Conservation (phyloP, 2,329 filamentous ascomycete genomes). For the Botryotinia calthae region DNA sequence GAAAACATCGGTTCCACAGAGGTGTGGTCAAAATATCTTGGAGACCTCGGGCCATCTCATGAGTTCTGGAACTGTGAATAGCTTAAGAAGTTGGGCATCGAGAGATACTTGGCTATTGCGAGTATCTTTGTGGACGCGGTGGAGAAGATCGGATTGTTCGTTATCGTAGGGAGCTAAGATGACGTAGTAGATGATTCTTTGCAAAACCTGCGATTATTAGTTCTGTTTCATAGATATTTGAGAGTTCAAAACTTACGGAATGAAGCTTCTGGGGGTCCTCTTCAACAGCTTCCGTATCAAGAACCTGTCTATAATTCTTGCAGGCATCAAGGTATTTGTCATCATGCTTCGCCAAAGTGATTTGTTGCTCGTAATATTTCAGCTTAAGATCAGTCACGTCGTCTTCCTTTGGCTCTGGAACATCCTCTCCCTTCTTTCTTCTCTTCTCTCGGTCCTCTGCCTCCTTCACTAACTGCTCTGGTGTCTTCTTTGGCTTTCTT, state of each 20-base stretch:
- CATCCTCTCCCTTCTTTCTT: conserved; percentile 74
- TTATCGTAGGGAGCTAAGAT: conserved; percentile 97
- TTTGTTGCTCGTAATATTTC: conserved; percentile 95
- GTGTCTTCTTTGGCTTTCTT: conserved; percentile 85
- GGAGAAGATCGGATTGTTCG: conserved; percentile 94
- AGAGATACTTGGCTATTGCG: conserved; percentile 74
- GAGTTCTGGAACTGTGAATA: conserved; percentile 92
- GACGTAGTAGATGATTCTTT: conserved; percentile 96
- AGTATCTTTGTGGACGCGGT: conserved; percentile 83
- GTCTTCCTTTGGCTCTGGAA: conserved; percentile 73
- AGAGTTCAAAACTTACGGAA: conserved; percentile 57
- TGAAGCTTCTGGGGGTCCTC: conserved; percentile 82
- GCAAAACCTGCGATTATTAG: conserved; percentile 64
- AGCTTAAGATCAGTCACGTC: conserved; percentile 97
- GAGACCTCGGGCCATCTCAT: conserved; percentile 98
- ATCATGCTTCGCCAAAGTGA: conserved; percentile 91
- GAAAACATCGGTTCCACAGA: conserved; percentile 89
- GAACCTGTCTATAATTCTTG: conserved; percentile 95
- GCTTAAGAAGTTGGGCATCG: conserved; percentile 83
- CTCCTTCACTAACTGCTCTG: conserved; percentile 87
- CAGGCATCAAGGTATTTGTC: conserved; percentile 96
- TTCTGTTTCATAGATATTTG: background rate
- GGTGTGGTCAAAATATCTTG: conserved; percentile 81
- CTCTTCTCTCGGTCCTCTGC: conserved; percentile 85
- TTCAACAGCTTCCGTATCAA: conserved; percentile 94